Evolutionary conservation across 2,329 filamentous ascomycete genomes (phyloP).

Genomic region (Aspergillus oerlinghausenensis): DNA sequence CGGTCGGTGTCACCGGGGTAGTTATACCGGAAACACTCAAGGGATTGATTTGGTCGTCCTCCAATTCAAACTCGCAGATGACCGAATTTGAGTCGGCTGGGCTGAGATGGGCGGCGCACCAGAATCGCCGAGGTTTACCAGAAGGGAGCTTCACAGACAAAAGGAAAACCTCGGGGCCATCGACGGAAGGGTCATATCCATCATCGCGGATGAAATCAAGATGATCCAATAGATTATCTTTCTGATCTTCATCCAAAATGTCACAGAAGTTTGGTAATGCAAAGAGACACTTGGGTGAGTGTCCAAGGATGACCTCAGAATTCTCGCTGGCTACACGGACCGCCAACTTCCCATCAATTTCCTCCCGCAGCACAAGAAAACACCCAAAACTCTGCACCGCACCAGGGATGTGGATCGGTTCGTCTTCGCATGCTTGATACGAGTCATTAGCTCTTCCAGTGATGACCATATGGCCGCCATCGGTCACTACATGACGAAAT

Average conservation of each 20-base stretch:
- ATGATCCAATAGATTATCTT: constrained; percentile 78
- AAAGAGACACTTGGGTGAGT: constrained; percentile 72
- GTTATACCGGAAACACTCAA: constrained; percentile 16
- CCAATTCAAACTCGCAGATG: constrained; percentile 84
- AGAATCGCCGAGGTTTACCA: constrained; percentile 61
- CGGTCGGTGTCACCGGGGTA: constrained; percentile 17
- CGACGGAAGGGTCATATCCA: constrained; percentile 66
- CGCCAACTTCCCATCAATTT: constrained; percentile 60
- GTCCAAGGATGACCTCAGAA: constrained; percentile 68
- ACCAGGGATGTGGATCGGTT: constrained; percentile 80
- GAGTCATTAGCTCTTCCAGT: constrained; percentile 69
- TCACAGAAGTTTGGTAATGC: constrained; percentile 71
- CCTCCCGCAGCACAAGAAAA: constrained; percentile 63
- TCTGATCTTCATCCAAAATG: constrained; percentile 76
- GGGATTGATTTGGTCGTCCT: constrained; percentile 66
- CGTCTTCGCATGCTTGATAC: constrained; percentile 80
- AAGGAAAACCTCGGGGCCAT: constrained; percentile 83
- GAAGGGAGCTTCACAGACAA: constrained; percentile 62
- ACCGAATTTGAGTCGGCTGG: constrained; percentile 64
- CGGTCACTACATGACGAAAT: constrained; percentile 72
- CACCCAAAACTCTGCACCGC: constrained; percentile 78
- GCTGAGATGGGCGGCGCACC: constrained; percentile 81
- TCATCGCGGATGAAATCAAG: constrained; percentile 85
- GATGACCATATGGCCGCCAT: constrained; percentile 75
- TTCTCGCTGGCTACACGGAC: constrained; percentile 81